Evolutionary conservation across 2,329 filamentous ascomycete genomes (phyloP), one percentile per base, ranked within the genome.

Genomic region (Cladosporium sp.): DNA sequence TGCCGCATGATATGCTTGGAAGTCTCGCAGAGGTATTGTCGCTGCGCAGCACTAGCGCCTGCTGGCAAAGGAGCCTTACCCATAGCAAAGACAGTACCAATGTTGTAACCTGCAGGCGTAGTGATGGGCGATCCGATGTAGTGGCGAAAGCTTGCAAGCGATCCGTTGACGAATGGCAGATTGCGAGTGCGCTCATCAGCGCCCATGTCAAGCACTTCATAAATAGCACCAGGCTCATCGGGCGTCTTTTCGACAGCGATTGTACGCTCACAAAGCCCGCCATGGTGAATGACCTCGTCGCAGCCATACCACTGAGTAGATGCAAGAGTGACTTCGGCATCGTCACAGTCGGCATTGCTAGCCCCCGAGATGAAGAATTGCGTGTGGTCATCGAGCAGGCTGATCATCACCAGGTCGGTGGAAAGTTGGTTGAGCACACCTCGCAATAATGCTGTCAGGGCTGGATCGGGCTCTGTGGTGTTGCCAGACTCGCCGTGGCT

Each of bases 181-280:
- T 44, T 7, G 2, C 5, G 1, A 1, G 57, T 59, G 14, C 24
- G 38, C 3, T 28, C n/a, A 11, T 49, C 34, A 7, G 24, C 30
- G 11, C 24, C 15, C 55, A 67, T 34, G 38, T 67, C 61, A 2
- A 67, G 55, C 44, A 59, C 61, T 28, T 67, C 65, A 15, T 64
- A 67, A 21, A 67, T 12, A 6, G 41, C 57, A 26, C 38, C 38
- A 10, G 65, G 59, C 12, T 15, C 18, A 24, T 11, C 57, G 4
- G 65, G 49, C 14, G 36, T n/a, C 6, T 24, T 7, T 10, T 59
- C n/a, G n/a, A 28, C 15, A 18, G 21, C 18, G 54, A 67, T 60
- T 21, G 65, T 67, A 12, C 59, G 44, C 15, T 59, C 54, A 24
- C 65, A 67, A 14, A 67, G 55, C 6, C 65, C 65, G 30, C 65